Evolutionary conservation across 2,329 filamentous ascomycete species (phyloP), one percentile per base, ranked within the genome.

Genomic region (Blastomyces silverae): DNA sequence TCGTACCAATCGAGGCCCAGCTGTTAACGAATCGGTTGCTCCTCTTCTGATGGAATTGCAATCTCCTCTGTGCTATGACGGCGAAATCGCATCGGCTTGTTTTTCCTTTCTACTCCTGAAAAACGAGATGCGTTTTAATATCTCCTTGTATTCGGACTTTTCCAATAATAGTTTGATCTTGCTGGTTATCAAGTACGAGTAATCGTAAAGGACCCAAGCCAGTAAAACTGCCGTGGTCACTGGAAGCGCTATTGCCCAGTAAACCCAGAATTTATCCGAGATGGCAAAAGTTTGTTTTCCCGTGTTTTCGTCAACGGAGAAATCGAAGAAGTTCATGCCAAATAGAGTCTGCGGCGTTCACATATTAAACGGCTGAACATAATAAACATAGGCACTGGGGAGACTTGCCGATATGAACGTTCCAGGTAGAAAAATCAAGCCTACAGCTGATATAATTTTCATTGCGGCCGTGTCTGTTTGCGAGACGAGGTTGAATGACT

Each of bases 311-410:
- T 69, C 61, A 3, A 68, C 63, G 25, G 73, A 70, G 28, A 61
- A 61, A 44, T 72, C 68, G 67, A 76, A 76, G 62, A 77, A 77
- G 25, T 72, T 73, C 56, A 72, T 75, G 17, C 75, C 74, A 66
- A 76, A 77, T 39, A 77, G 61, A 22, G 71, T 73, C 72, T 73
- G 37, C 13, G n/a, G 39, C 5, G 20, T 22, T 61, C 44, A 39
- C 37, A 44, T 42, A 56, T 55, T 61, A 62, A 25, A 7, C 46
- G n/a, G 22, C 13, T 42, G 39, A 11, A 37, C 28, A 28, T 34
- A 62, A 39, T 42, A 10, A n/a, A n/a, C 7, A 25, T 17, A 28
- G 48, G 25, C 11, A 44, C 22, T n/a, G 17, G 53, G 11, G 31
- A 20, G 15, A 68, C 70, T 61, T 67, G 72, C 72, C 66, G 71